A percentile compares a stretch with the other conserved stretches of the same genome.
Evolutionary conservation across 2,329 filamentous ascomycete genomes (phyloP).

Genomic region (Lojkania enalia): DNA sequence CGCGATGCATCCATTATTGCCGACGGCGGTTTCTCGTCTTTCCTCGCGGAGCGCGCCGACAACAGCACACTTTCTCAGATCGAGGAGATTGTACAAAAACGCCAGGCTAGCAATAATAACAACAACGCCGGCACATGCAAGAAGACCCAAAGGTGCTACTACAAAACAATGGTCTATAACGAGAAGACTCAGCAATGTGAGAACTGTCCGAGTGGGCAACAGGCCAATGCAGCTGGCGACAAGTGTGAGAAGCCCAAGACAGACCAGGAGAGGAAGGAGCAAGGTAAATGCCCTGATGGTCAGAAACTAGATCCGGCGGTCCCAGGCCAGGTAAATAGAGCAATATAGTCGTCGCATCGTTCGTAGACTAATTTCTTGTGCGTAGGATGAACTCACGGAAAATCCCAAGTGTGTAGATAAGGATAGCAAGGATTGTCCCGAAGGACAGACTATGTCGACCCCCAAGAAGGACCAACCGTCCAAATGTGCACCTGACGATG

Average conservation of each 20-base stretch:
- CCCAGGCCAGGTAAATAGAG: slow-evolving; percentile 2
- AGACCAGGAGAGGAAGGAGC: slow-evolving; percentile 5
- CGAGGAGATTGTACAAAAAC: slow-evolving; percentile 1
- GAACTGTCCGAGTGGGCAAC: not conserved
- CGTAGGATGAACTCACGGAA: slow-evolving; percentile 3
- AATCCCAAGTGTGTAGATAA: slow-evolving; percentile 6
- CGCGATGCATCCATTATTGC: not conserved
- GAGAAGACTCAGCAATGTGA: slow-evolving; percentile 3
- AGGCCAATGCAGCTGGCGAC: not conserved
- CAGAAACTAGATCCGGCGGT: slow-evolving; percentile 2
- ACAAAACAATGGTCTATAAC: not conserved
- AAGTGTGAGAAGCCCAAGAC: slow-evolving; percentile 1
- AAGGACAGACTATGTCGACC: slow-evolving; percentile 4
- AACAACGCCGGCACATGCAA: not conserved
- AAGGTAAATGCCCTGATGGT: slow-evolving; percentile 6
- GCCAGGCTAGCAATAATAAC: not conserved
- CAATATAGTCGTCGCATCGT: too few relatives aligned
- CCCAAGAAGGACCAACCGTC: not conserved
- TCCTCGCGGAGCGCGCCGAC: not conserved
- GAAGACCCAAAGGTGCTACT: not conserved
- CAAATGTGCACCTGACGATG: slow-evolving; percentile 7
- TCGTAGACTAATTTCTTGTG: not conserved
- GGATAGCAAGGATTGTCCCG: not conserved
- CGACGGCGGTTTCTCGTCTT: slow-evolving; percentile 2
- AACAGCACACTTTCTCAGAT: slow-evolving; percentile 2